A percentile compares a stretch with the other conserved stretches of the same genome.
Evolutionary conservation across 352 stramenopile species (phyloP).

Genomic region (Phytophthora sp.): DNA sequence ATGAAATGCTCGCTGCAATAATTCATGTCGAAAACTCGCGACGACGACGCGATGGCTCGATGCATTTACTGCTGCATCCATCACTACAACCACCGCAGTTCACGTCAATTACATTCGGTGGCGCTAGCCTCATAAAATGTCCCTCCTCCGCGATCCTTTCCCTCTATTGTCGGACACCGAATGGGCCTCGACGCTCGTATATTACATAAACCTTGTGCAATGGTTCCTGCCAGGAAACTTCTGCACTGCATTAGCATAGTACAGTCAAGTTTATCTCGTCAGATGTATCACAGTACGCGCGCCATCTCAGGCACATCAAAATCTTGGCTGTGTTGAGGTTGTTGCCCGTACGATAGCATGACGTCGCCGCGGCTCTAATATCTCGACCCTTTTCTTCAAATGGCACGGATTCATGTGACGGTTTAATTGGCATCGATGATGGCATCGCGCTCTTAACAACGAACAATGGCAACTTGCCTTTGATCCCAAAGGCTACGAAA

Average conservation of each 20-base stretch:
- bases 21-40: too few relatives aligned
- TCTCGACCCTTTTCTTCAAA: constrained; percentile 12
- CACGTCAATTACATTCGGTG: constrained; percentile 14
- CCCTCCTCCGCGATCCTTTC: constrained; percentile 2
- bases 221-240: neutral
- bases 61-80: too few relatives aligned
- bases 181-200: neutral
- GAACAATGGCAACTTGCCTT: neutral
- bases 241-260: too few relatives aligned
- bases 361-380: constrained; percentile 10
- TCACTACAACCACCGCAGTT: neutral
- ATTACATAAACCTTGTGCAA: neutral
- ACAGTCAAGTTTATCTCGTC: too few relatives aligned
- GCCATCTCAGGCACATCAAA: neutral
- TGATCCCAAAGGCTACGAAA: too few relatives aligned
- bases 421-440: neutral
- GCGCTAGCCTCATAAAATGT: constrained; percentile 20
- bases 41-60: too few relatives aligned
- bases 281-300: neutral
- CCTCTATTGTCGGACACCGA: constrained; percentile 1
- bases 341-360: constrained; percentile 29
- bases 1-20: too few relatives aligned
- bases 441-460: too few relatives aligned
- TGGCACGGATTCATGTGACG: constrained; percentile 11
- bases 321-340: neutral